Conservation (phyloP, 176 grass and related monocot genomes). For the Ananas comosus region DNA sequence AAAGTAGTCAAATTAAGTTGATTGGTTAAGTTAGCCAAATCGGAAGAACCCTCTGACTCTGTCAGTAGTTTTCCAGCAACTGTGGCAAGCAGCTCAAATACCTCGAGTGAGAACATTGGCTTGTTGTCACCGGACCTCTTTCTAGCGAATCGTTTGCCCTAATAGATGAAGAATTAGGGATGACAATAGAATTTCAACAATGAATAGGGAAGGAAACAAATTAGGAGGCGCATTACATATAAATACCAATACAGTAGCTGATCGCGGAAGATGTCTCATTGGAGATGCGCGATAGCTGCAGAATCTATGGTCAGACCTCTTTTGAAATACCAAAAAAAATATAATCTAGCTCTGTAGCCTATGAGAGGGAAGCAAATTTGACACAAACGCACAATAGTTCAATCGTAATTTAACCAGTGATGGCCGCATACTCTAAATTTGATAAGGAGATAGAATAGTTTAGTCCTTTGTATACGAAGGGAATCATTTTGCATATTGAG, state of each 20-base stretch:
- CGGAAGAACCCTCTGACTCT: conserved; percentile 47
- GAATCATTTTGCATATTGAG: no score
- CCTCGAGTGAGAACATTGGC: conserved; percentile 30
- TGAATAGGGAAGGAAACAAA: conserved; percentile 4
- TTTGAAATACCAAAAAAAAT: conserved; percentile 54
- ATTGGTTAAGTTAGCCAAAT: background rate
- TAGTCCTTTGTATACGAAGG: no score
- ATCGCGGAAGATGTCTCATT: no score
- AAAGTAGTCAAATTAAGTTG: background rate
- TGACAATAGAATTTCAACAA: background rate
- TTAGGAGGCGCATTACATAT: conserved; percentile 1
- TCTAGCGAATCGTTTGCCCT: conserved; percentile 78
- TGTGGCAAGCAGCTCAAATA: conserved; percentile 82
- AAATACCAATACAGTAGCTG: no score
- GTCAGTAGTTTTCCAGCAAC: conserved; percentile 82
- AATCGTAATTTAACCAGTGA: no score
- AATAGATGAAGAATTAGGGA: conserved; percentile 21
- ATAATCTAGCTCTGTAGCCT: no score
- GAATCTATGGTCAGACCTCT: conserved; percentile 46
- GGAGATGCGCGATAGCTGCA: conserved; percentile 34
- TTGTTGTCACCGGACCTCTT: conserved; percentile 36
- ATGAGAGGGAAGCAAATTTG: no score
- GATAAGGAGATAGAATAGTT: no score
- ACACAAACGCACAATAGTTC: no score
- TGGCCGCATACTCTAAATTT: no score